Conservation (phyloP, 179 eudicot genomes). For the Monotropa hypopitys region DNA sequence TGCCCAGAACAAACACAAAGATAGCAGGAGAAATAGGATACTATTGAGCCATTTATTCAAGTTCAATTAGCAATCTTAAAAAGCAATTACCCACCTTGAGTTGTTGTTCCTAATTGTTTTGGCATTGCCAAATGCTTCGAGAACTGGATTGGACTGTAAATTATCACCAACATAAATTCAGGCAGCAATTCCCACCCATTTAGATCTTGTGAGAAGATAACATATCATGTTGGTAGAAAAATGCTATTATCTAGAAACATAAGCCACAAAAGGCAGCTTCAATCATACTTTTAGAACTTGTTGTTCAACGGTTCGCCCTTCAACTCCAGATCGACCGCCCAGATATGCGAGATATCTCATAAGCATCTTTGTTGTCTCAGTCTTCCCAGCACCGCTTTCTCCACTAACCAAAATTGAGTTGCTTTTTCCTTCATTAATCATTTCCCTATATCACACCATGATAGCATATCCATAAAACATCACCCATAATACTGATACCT, state of each 20-base stretch:
- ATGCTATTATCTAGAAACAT: not conserved
- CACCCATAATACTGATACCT: no score
- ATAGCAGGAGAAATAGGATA: not conserved
- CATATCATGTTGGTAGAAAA: conserved; percentile 3
- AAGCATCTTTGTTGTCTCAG: conserved; percentile 99
- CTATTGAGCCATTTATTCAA: not conserved
- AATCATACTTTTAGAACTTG: conserved; percentile 96
- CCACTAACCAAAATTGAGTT: conserved; percentile 98
- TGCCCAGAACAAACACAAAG: no score
- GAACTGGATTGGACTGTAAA: conserved; percentile 92
- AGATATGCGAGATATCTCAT: conserved; percentile 89
- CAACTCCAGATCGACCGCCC: conserved; percentile 99
- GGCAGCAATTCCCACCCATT: not conserved
- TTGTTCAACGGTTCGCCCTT: conserved; percentile 97
- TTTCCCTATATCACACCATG: conserved; percentile 55
- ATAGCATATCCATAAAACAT: no score
- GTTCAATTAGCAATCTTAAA: not conserved
- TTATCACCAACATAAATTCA: conserved; percentile 9
- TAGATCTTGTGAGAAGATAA: conserved; percentile 7
- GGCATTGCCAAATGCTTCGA: conserved; percentile 97
- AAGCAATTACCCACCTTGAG: conserved; percentile 55
- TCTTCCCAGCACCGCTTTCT: conserved; percentile 99
- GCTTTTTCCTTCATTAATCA: conserved; percentile 85
- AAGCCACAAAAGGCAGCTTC: not conserved
- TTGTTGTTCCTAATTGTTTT: conserved; percentile 92